These are phyloP conservation scores for Prosopis cineraria DNA, from an alignment of 306 rosid species.

Conservation along the genomic window DNA sequence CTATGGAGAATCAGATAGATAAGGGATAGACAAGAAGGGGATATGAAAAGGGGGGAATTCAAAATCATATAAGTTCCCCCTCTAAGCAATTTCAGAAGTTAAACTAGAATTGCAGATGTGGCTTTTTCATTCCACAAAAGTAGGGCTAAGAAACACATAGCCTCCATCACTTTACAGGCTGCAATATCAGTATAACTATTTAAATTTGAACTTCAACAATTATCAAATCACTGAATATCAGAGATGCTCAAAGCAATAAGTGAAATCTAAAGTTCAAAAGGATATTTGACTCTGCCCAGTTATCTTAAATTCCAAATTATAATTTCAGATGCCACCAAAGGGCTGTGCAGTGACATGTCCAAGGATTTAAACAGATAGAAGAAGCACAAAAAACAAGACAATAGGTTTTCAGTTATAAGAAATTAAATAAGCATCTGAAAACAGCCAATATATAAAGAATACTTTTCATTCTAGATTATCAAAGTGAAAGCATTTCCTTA, in stretches of 20 bases:
- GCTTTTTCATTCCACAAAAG: slow-evolving; percentile 18
- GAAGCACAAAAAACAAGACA: not conserved
- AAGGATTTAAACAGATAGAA: not conserved
- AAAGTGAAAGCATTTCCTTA: no score
- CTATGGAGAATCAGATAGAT: slow-evolving; percentile 20
- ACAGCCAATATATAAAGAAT: no score
- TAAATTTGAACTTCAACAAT: slow-evolving; percentile 12
- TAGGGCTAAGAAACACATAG: slow-evolving; percentile 15
- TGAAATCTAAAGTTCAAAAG: not conserved
- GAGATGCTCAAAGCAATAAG: not conserved
- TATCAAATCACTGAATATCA: not conserved
- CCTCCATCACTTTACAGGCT: not conserved
- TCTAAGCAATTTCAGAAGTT: not conserved
- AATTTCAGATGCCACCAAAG: not conserved
- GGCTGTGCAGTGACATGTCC: not conserved
- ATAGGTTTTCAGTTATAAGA: not conserved
- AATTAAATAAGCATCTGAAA: not conserved
- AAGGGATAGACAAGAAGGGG: not conserved
- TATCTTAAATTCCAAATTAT: not conserved
- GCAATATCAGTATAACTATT: slow-evolving; percentile 12
- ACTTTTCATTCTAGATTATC: no score
- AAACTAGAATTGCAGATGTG: slow-evolving; percentile 1
- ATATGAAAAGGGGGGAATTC: not conserved
- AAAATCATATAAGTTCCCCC: slow-evolving; percentile 9
- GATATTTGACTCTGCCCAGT: not conserved